Percentiles rank a stretch among this genome's conserved stretches.
Conservation (phyloP, 768 basidiomycete species). For the Tulasnella calospora region DNA sequence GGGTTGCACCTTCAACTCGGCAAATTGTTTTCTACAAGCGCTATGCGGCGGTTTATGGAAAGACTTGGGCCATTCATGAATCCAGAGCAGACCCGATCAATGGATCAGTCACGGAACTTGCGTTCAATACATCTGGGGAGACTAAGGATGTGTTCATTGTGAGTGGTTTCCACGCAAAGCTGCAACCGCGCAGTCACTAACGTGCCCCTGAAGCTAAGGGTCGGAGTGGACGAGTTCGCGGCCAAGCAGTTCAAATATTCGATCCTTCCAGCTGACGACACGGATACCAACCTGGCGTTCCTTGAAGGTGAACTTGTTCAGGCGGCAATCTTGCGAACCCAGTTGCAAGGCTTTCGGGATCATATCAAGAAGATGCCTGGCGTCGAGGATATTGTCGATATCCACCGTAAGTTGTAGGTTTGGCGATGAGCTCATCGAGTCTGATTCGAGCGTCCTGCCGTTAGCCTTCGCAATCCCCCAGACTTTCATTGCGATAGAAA, state of each 20-base stretch:
- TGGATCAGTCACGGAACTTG: background rate
- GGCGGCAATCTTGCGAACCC: background rate
- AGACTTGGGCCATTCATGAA: too few relatives aligned
- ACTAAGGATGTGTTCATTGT: background rate
- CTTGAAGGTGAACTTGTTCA: slow-evolving; percentile 5
- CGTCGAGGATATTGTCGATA: background rate
- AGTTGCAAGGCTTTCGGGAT: background rate
- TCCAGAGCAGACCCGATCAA: too few relatives aligned
- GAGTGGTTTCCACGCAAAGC: background rate
- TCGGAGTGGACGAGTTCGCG: background rate
- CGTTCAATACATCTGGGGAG: background rate
- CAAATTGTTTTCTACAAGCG: too few relatives aligned
- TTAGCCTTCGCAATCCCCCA: background rate
- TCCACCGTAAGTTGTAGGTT: too few relatives aligned
- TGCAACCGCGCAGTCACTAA: background rate
- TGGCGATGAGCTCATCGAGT: background rate
- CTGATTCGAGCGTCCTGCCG: background rate
- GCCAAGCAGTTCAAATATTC: background rate
- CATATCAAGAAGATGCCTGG: background rate
- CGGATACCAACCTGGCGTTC: background rate
- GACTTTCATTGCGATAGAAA: background rate
- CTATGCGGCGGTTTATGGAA: too few relatives aligned
- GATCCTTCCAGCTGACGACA: background rate
- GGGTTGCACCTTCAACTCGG: too few relatives aligned
- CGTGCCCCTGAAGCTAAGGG: background rate